Evolutionary conservation across 2,329 filamentous ascomycete species (phyloP).

Genomic region (Chaetomium sp.): DNA sequence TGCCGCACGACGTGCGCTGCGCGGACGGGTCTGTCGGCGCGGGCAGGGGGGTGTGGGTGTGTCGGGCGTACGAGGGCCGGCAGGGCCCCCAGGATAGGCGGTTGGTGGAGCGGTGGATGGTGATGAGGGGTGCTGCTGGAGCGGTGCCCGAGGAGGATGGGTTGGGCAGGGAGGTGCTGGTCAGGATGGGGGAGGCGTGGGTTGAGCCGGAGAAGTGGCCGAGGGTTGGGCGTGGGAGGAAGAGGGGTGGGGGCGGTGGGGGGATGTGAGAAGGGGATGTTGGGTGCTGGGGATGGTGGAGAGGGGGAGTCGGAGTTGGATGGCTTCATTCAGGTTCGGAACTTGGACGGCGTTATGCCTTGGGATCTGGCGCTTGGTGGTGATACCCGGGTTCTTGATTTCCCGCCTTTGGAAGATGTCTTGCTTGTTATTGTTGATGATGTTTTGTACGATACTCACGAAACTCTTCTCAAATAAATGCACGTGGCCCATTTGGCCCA

Average conservation of each 20-base stretch:
- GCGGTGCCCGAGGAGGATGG: neutral
- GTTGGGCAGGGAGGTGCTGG: slow-evolving; percentile 3
- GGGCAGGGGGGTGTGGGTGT: slow-evolving; percentile 8
- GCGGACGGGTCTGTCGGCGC: neutral
- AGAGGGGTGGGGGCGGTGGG: neutral
- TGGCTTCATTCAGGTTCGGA: neutral
- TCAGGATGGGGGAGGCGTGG: slow-evolving; percentile 16
- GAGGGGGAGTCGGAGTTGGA: neutral
- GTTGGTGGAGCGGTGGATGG: slow-evolving; percentile 3
- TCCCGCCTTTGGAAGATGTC: neutral
- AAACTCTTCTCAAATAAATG: too few species aligned
- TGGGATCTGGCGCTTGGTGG: slow-evolving; percentile 1
- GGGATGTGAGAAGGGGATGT: neutral
- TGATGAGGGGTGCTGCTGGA: neutral
- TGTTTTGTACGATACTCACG: neutral
- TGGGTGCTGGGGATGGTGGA: neutral
- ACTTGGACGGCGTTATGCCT: neutral
- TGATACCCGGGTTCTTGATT: neutral
- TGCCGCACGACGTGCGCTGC: neutral
- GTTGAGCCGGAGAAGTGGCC: neutral
- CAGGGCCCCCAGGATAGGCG: slow-evolving; percentile 13
- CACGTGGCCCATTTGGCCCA: neutral
- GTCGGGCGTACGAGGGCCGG: slow-evolving; percentile 16
- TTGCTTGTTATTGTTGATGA: neutral
- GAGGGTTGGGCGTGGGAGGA: neutral